Percentiles rank a stretch among this genome's conserved stretches.
Conservation (phyloP, 371 early-diverging fungal genomes). For the Mortierella sp. region DNA sequence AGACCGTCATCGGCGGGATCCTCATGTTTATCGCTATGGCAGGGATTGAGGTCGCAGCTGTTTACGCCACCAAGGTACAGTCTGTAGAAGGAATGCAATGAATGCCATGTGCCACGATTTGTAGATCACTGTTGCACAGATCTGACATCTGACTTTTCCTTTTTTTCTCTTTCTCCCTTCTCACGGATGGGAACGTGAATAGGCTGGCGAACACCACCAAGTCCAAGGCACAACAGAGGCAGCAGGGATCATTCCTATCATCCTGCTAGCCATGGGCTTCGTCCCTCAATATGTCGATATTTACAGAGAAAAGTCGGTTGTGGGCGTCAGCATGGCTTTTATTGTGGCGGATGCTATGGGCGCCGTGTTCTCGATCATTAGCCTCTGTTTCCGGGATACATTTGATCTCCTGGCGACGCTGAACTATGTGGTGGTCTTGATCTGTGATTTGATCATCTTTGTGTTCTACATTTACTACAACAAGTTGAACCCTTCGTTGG, state of each 20-base stretch:
- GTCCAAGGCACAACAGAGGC: constrained; percentile 48
- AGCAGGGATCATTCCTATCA: constrained; percentile 60
- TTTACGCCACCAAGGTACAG: constrained; percentile 27
- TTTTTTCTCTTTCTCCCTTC: background rate
- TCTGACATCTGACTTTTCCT: background rate
- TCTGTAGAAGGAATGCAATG: no score
- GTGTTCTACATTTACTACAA: constrained; percentile 29
- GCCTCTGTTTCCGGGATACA: constrained; percentile 34
- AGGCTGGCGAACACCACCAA: constrained; percentile 13
- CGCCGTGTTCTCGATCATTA: constrained; percentile 58
- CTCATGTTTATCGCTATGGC: constrained; percentile 12
- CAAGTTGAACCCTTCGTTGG: constrained; percentile 21
- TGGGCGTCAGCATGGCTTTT: constrained; percentile 60
- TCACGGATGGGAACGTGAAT: no score
- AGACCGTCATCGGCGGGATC: background rate
- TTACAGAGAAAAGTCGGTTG: constrained; percentile 52
- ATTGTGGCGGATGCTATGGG: constrained; percentile 61
- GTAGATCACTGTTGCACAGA: no score
- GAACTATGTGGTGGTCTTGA: constrained; percentile 29
- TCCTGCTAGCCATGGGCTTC: constrained; percentile 58
- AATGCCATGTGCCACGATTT: no score
- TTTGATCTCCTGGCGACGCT: constrained; percentile 28
- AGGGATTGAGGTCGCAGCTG: constrained; percentile 24
- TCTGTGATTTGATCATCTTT: constrained; percentile 34
- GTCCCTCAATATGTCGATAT: constrained; percentile 64